phyloP scores from a whole-genome alignment of 164 flowering plant genomes.

The Hamamelis virginiana region DNA sequence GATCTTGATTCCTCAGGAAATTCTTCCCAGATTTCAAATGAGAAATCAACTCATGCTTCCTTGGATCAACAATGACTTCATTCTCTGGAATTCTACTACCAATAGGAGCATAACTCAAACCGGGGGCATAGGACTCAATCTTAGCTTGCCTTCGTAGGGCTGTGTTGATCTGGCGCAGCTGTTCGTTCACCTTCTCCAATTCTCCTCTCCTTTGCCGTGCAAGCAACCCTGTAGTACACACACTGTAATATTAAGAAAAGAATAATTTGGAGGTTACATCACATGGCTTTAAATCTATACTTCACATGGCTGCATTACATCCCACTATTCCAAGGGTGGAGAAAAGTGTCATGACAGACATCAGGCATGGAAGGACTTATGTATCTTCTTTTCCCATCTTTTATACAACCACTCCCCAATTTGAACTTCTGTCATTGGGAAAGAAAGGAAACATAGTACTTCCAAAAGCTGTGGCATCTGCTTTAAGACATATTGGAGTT shows the following conservation, averaged over 20 bases:
- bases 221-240: slow-evolving; percentile 60
- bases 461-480: too few relatives aligned
- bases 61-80: slow-evolving; percentile 79
- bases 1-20: slow-evolving; percentile 76
- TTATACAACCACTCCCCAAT: too few relatives aligned
- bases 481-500: too few relatives aligned
- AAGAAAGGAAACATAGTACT: too few relatives aligned
- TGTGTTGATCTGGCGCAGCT: slow-evolving; percentile 89
- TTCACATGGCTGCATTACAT: neutral
- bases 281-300: too few relatives aligned
- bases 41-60: slow-evolving; percentile 68
- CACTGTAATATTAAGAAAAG: neutral
- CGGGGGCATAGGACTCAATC: slow-evolving; percentile 95
- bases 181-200: slow-evolving; percentile 71
- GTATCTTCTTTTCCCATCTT: too few relatives aligned
- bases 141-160: slow-evolving; percentile 96
- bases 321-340: neutral
- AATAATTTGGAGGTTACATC: too few relatives aligned
- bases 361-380: too few relatives aligned
- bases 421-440: too few relatives aligned
- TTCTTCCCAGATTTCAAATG: slow-evolving; percentile 75
- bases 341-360: neutral
- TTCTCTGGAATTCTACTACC: slow-evolving; percentile 58
- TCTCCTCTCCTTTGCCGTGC: slow-evolving; percentile 92
- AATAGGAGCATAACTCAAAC: slow-evolving; percentile 88